A percentile compares a stretch with the other conserved stretches of the same genome.
Conservation (phyloP, 441 rosid genomes). For the Euphorbia schlechtendalii region DNA sequence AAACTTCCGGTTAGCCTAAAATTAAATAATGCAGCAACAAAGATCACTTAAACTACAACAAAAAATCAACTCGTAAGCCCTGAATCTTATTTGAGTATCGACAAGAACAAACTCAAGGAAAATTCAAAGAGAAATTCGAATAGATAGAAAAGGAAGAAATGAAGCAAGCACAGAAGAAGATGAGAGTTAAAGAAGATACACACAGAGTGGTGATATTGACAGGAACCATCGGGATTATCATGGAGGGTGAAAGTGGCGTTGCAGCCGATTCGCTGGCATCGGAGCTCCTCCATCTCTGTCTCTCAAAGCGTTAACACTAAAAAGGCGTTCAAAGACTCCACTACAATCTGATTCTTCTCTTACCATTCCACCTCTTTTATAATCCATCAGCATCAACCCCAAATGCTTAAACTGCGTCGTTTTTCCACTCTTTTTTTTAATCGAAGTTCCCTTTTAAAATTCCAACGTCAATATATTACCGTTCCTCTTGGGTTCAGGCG, state of each 20-base stretch:
- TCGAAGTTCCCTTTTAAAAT: too few relatives aligned
- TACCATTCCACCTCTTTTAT: too few relatives aligned
- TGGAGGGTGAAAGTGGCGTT: slow-evolving; percentile 65
- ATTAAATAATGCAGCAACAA: background rate
- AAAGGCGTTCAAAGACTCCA: background rate
- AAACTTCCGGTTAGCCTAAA: background rate
- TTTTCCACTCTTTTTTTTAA: too few relatives aligned
- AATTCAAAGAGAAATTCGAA: background rate
- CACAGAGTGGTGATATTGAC: slow-evolving; percentile 70
- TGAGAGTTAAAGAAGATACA: background rate
- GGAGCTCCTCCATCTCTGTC: slow-evolving; percentile 25
- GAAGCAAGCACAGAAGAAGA: background rate
- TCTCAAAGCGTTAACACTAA: background rate
- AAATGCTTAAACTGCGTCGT: background rate
- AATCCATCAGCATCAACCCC: background rate
- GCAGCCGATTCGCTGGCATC: slow-evolving; percentile 93
- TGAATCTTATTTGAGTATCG: background rate
- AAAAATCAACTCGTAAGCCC: background rate
- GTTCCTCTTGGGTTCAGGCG: too few relatives aligned
- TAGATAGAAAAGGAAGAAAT: too few relatives aligned
- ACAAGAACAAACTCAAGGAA: background rate
- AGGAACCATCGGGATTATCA: slow-evolving; percentile 80
- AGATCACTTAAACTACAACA: too few relatives aligned
- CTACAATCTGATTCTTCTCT: background rate
- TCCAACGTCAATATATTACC: too few relatives aligned